A percentile compares a stretch with the other conserved stretches of the same genome.
Conservation (phyloP, 805 yeast species). For the Starmerella geochares region DNA sequence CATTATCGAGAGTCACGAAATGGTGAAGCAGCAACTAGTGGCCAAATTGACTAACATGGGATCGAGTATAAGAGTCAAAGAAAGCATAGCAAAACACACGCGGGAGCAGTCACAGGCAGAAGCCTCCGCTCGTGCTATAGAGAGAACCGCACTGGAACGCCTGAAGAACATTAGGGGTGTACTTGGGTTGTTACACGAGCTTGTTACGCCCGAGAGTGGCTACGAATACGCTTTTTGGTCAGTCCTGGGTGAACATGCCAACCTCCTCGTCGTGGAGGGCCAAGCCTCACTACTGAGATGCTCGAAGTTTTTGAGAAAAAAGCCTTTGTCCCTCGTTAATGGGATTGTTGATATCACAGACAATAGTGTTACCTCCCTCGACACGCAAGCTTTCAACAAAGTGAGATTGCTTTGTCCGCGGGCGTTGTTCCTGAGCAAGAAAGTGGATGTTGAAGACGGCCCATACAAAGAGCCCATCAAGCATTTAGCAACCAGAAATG, state of each 20-base stretch:
- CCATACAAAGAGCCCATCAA: background rate
- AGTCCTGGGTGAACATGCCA: background rate
- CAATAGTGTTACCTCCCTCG: background rate
- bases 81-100: no score
- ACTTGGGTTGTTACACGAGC: background rate
- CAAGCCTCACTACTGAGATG: background rate
- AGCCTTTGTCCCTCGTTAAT: background rate
- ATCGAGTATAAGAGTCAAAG: background rate
- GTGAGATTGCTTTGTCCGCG: background rate
- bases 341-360: background rate
- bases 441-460: background rate
- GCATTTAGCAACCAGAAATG: background rate
- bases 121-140: no score
- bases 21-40: background rate
- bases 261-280: background rate
- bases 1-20: background rate
- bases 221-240: background rate
- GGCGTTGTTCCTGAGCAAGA: background rate
- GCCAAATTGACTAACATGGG: background rate
- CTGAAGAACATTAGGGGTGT: background rate
- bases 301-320: background rate
- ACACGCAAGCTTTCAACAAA: no score
- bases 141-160: background rate
- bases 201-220: background rate
- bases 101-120: no score